phyloP scores from a whole-genome alignment of 352 stramenopile species.

The Phytophthora sansomeana region DNA sequence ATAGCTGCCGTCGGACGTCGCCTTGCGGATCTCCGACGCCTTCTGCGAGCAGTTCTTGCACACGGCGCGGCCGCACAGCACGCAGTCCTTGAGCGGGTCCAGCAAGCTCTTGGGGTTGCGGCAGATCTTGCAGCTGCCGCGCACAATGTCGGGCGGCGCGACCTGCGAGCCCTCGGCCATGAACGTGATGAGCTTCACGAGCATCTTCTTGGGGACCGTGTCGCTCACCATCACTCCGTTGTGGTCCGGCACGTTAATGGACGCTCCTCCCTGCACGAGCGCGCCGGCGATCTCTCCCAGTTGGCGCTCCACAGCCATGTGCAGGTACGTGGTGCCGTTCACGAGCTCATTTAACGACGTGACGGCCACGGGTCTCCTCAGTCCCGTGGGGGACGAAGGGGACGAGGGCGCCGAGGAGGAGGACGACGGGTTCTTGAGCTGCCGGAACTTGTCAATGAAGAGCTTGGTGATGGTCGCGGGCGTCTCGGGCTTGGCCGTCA shows the following conservation, averaged over 20 bases:
- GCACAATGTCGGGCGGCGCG: conserved; percentile 58
- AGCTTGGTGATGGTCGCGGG: conserved; percentile 55
- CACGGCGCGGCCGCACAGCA: conserved; percentile 74
- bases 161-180: conserved; percentile 83
- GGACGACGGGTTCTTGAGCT: conserved; percentile 19
- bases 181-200: conserved; percentile 79
- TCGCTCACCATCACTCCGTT: conserved; percentile 85
- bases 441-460: conserved; percentile 61
- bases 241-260: conserved; percentile 86
- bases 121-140: conserved; percentile 84
- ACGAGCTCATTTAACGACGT: conserved; percentile 69
- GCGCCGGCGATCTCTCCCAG: conserved; percentile 71
- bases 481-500: conserved; percentile 74
- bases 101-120: conserved; percentile 80
- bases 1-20: conserved; percentile 45
- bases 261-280: conserved; percentile 75
- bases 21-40: conserved; percentile 69
- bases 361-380: conserved; percentile 15
- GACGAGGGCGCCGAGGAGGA: conserved; percentile 30
- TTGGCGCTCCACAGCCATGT: conserved; percentile 81
- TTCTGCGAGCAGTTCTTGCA: conserved; percentile 90
- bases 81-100: conserved; percentile 79
- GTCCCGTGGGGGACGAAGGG: conserved; percentile 26
- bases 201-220: conserved; percentile 74
- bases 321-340: conserved; percentile 84